Conservation (phyloP, 148 eudicot species). For the Arctostaphylos glauca region DNA sequence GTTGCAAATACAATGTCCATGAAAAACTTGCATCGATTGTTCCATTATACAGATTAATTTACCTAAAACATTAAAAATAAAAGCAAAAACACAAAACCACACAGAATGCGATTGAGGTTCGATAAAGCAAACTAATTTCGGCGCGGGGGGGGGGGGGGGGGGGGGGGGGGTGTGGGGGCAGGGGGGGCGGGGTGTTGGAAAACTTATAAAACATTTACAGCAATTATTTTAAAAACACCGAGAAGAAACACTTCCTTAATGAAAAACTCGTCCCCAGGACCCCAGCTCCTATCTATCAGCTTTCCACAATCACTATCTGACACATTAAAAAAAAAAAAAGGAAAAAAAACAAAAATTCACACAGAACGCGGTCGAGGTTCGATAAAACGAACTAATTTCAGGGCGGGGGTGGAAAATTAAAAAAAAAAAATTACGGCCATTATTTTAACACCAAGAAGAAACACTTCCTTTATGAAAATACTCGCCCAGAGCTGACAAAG, state of each 20-base stretch:
- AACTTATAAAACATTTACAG: too few species aligned
- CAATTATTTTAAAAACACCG: background rate
- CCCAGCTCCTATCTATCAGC: background rate
- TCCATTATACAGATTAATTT: background rate
- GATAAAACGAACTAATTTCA: background rate
- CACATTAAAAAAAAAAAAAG: background rate
- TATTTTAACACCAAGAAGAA: too few species aligned
- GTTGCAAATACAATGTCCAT: background rate
- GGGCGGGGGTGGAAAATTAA: background rate
- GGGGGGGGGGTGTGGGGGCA: too few species aligned
- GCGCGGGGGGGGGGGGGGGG: too few species aligned
- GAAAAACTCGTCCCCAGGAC: background rate
- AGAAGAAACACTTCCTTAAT: background rate
- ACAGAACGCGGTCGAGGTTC: background rate
- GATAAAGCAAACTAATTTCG: background rate
- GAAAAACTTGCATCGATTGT: background rate
- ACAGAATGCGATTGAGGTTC: background rate
- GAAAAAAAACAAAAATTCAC: background rate
- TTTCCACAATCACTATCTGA: background rate
- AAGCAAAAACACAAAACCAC: background rate
- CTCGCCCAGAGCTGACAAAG: too few species aligned
- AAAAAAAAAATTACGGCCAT: too few species aligned
- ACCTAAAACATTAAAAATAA: background rate
- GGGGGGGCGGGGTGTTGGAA: too few species aligned
- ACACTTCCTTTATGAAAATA: too few species aligned